Percentiles rank a stretch among this genome's conserved stretches.
Evolutionary conservation across 257 asterid genomes (phyloP).

Genomic region (Ballota nigra): DNA sequence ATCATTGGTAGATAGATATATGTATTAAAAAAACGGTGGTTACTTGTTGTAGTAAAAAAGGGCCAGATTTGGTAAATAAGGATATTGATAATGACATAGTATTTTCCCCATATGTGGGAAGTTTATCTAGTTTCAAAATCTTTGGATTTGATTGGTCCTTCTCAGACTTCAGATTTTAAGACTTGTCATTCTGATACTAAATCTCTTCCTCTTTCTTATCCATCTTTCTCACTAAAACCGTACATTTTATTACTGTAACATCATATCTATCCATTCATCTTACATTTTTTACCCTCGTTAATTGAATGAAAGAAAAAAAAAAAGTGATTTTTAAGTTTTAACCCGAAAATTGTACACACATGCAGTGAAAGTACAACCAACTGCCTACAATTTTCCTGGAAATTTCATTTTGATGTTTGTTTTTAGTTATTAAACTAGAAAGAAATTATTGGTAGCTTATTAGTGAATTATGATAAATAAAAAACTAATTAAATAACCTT

Average conservation of each 20-base stretch:
- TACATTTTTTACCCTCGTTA: not conserved
- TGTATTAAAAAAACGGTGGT: not conserved
- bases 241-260: conserved; percentile 3
- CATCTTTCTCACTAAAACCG: not conserved
- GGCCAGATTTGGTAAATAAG: not conserved
- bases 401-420: too few relatives aligned
- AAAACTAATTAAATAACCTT: too few relatives aligned
- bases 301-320: too few relatives aligned
- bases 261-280: conserved; percentile 21
- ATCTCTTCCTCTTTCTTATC: not conserved
- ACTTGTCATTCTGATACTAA: conserved; percentile 20
- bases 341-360: not conserved
- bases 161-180: conserved; percentile 28
- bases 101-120: conserved; percentile 37
- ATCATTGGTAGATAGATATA: too few relatives aligned
- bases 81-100: not conserved
- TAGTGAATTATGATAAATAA: not conserved
- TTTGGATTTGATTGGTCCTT: conserved; percentile 37
- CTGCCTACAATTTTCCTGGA: too few relatives aligned
- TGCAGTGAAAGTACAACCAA: too few relatives aligned
- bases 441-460: too few relatives aligned
- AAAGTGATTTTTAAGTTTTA: too few relatives aligned
- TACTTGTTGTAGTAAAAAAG: conserved; percentile 22
- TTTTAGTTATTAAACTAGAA: too few relatives aligned
- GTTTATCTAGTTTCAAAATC: not conserved